Base-by-base conservation (phyloP, 129 eudicot genomes). In the Lactuca saligna region DNA sequence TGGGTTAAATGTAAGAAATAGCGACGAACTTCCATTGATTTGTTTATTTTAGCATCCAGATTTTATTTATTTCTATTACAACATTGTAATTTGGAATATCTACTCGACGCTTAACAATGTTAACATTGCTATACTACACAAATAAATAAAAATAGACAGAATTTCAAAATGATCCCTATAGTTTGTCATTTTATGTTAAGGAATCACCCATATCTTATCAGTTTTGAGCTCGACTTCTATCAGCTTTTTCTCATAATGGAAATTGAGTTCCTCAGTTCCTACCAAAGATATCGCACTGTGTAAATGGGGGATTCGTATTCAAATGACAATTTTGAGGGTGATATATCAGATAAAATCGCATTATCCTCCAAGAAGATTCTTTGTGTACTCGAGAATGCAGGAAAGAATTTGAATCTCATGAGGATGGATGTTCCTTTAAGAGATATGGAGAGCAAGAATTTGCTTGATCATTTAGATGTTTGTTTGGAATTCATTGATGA, bases 381-480 rank as follows among this genome's bases (percentile, higher is more conserved):
- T n/a, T 92, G 84, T 65, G 69, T 78, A 10, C 50, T 92, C 78
- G 96, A 92, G 85, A 74, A 88, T 73, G 98, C 96, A 0, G 98
- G 98, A 3, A 79, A 86, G 78, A 91, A 92, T 78, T 87, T 92
- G 75, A 82, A 86, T 74, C 20, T 84, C 48, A 86, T 84, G 83
- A 92, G 98, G 76, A 88, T 89, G 98, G 95, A 91, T 50, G 98
- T 89, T 7, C 96, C 98, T 4, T 50, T 92, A 63, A 88, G 91
- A 66, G 98, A 92, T 83, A 92, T 82, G 86, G 98, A 92, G 76
- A 81, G 81, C 53, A 95, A 88, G 71, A 75, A 92, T 82, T 77
- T 92, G 81, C 75, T 92, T 80, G 96, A 92, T 77, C 86, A 83
- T 56, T 81, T 92, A 91, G 95, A 92, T 61, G 91, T 75, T 31